phyloP scores from a whole-genome alignment of 2,329 filamentous ascomycete genomes.

The Lachnellula occidentalis region DNA sequence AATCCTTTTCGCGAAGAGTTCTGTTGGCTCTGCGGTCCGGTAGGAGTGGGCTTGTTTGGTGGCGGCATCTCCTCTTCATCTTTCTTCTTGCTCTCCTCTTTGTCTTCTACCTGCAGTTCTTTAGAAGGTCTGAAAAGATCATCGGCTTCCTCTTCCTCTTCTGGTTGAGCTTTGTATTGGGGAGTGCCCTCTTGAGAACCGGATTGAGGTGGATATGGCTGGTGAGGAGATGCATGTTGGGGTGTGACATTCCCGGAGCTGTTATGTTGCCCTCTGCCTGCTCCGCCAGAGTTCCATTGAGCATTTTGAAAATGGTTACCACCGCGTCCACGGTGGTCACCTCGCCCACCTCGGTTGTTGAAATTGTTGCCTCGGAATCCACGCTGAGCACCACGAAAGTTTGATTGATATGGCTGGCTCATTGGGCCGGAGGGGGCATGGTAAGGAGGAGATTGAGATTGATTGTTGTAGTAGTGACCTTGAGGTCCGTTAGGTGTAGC shows the following conservation, averaged over 20 bases:
- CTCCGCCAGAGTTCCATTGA: constrained; percentile 62
- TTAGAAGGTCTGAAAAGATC: constrained; percentile 59
- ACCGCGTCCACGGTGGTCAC: constrained; percentile 48
- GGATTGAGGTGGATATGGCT: constrained; percentile 23
- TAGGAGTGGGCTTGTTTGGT: constrained; percentile 45
- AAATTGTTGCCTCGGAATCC: constrained; percentile 57
- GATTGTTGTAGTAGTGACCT: constrained; percentile 47
- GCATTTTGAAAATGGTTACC: constrained; percentile 57
- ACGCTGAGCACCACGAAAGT: constrained; percentile 42
- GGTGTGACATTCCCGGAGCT: constrained; percentile 34
- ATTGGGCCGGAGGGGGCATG: constrained; percentile 50
- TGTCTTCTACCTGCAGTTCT: constrained; percentile 60
- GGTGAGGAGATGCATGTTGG: constrained; percentile 29
- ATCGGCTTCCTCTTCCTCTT: constrained; percentile 45
- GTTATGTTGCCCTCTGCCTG: constrained; percentile 41
- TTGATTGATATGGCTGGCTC: constrained; percentile 43
- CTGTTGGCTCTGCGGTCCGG: constrained; percentile 34
- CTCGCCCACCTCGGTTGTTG: constrained; percentile 36
- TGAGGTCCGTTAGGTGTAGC: constrained; percentile 48
- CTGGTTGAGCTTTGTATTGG: constrained; percentile 30
- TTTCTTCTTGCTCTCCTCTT: constrained; percentile 40
- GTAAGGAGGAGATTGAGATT: constrained; percentile 42
- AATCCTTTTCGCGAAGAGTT: constrained; percentile 57
- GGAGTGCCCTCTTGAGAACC: constrained; percentile 21
- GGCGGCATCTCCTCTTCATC: constrained; percentile 49